Evolutionary conservation across 2,329 filamentous ascomycete genomes (phyloP).

Genomic region (Didymella lethalis): DNA sequence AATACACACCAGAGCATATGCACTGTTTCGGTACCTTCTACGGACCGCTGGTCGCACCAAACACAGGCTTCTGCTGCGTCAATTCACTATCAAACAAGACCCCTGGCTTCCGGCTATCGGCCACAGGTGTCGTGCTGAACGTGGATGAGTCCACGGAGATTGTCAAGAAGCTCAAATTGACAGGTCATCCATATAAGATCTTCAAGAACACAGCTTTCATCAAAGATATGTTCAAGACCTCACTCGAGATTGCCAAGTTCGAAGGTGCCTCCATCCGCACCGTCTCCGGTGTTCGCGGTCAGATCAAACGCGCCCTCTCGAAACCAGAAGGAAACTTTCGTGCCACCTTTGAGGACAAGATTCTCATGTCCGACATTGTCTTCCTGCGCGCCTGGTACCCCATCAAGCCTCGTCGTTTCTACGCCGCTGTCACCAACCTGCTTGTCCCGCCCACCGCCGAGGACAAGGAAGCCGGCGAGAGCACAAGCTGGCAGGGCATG

Average conservation of each 20-base stretch:
- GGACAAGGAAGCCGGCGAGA: constrained; percentile 43
- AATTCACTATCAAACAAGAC: constrained; percentile 85
- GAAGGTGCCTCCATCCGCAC: constrained; percentile 96
- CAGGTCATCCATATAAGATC: constrained; percentile 92
- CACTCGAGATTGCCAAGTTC: constrained; percentile 96
- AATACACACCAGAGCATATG: constrained; percentile 99
- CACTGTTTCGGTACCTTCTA: constrained; percentile 98
- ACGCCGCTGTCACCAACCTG: constrained; percentile 94
- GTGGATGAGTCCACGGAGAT: constrained; percentile 97
- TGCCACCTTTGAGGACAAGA: constrained; percentile 98
- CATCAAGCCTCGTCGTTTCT: constrained; percentile 93
- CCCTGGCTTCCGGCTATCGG: constrained; percentile 91
- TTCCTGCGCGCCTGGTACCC: constrained; percentile 98
- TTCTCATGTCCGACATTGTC: constrained; percentile 94
- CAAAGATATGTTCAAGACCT: constrained; percentile 95
- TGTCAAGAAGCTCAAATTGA: constrained; percentile 98
- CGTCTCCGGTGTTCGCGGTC: constrained; percentile 91
- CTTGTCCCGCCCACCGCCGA: constrained; percentile 63
- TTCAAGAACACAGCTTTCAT: constrained; percentile 99
- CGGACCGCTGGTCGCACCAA: constrained; percentile 91
- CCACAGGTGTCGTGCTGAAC: constrained; percentile 89
- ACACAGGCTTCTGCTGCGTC: constrained; percentile 93
- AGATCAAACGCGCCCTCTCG: constrained; percentile 93
- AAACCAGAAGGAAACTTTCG: constrained; percentile 96
- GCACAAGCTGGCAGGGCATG: constrained; percentile 81